phyloP scores from a whole-genome alignment of 306 rosid species.

The Ammopiptanthus mongolicus region DNA sequence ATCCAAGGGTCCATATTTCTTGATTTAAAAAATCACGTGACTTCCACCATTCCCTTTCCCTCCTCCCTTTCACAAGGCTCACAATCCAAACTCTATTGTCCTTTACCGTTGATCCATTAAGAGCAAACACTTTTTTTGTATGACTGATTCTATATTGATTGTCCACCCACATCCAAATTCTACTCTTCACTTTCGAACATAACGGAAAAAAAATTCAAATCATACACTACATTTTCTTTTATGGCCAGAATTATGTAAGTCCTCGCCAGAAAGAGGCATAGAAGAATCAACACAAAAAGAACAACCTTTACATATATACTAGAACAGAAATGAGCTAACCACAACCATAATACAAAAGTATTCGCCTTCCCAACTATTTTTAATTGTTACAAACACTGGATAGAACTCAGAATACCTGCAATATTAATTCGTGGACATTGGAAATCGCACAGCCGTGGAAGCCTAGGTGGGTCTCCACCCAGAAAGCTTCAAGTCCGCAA shows the following conservation, averaged over 20 bases:
- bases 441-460: constrained; percentile 6
- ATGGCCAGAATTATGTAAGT: not conserved
- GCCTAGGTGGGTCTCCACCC: no score
- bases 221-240: not conserved
- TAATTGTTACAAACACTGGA: constrained; percentile 29
- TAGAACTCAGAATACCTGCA: not conserved
- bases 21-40: no score
- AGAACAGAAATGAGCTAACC: constrained; percentile 18
- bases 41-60: no score
- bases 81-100: no score
- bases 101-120: no score
- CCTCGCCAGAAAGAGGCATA: not conserved
- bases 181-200: not conserved
- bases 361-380: constrained; percentile 21
- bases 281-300: not conserved
- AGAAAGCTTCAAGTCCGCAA: no score
- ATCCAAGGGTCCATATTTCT: no score
- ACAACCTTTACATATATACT: not conserved
- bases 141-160: not conserved
- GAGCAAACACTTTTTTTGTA: no score
- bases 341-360: not conserved
- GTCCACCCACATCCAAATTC: not conserved
- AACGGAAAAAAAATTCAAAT: not conserved
- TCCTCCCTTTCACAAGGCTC: no score
- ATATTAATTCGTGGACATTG: constrained; percentile 4